phyloP scores from a whole-genome alignment of 2,329 filamentous ascomycete genomes.

The Penicillium sumatraense region DNA sequence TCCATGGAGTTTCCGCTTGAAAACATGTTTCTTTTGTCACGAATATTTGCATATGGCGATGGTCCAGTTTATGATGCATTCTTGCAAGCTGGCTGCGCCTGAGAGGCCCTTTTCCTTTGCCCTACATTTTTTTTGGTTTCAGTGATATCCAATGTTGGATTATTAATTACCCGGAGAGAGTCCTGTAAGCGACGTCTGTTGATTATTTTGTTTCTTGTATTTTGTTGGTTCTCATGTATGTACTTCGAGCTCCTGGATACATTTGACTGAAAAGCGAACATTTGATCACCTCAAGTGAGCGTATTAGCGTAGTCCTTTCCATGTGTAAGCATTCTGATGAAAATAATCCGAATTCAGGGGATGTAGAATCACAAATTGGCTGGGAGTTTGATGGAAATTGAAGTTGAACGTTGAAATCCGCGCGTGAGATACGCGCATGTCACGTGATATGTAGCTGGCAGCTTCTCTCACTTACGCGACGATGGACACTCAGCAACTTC shows the following conservation, averaged over 20 bases:
- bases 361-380: not conserved
- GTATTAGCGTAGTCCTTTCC: not conserved
- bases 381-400: not conserved
- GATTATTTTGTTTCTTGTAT: not conserved
- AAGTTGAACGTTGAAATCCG: not conserved
- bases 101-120: not conserved
- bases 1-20: not conserved
- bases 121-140: constrained; percentile 1
- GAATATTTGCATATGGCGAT: constrained; percentile 2
- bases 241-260: not conserved
- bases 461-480: not conserved
- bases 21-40: constrained; percentile 6
- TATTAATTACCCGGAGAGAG: constrained; percentile 14
- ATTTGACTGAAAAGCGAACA: constrained; percentile 1
- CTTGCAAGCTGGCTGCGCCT: not conserved
- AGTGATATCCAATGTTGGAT: constrained; percentile 2
- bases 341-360: not conserved
- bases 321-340: not conserved
- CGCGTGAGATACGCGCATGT: not conserved
- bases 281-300: not conserved
- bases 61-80: constrained; percentile 1
- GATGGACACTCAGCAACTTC: not conserved
- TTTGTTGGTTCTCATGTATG: not conserved
- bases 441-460: not conserved
- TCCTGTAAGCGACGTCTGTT: constrained; percentile 5